These are phyloP conservation scores for Eucalyptus pauciflora DNA, from an alignment of 345 rosid species.

Conservation along the genomic window DNA sequence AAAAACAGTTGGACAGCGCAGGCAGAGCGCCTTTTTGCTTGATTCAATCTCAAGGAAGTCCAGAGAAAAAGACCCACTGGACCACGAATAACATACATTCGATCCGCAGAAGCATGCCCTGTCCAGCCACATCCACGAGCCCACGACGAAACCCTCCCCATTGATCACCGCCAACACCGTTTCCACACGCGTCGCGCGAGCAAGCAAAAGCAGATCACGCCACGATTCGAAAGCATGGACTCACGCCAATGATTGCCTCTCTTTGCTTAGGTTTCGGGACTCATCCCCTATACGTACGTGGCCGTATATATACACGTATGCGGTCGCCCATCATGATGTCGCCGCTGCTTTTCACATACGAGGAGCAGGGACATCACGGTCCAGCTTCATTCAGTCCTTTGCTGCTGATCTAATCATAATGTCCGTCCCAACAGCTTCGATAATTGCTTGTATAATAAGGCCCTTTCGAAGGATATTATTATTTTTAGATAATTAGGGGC, in stretches of 20 bases:
- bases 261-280: background rate
- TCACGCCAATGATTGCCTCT: background rate
- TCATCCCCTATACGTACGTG: rapidly evolving
- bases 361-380: background rate
- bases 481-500: background rate
- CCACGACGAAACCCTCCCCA: background rate
- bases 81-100: background rate
- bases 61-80: background rate
- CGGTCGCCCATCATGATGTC: background rate
- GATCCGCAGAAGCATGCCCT: background rate
- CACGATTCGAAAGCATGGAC: background rate
- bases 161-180: background rate
- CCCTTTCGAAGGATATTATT: background rate
- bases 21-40: background rate
- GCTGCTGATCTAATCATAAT: background rate
- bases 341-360: background rate
- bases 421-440: background rate
- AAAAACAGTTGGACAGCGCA: background rate
- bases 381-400: background rate
- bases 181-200: background rate
- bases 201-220: background rate
- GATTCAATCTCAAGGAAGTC: background rate
- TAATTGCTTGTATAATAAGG: background rate
- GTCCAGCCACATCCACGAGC: background rate
- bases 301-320: background rate